Evolutionary conservation across 805 yeast genomes (phyloP).

Genomic region (Metahyphopichia silvanorum): DNA sequence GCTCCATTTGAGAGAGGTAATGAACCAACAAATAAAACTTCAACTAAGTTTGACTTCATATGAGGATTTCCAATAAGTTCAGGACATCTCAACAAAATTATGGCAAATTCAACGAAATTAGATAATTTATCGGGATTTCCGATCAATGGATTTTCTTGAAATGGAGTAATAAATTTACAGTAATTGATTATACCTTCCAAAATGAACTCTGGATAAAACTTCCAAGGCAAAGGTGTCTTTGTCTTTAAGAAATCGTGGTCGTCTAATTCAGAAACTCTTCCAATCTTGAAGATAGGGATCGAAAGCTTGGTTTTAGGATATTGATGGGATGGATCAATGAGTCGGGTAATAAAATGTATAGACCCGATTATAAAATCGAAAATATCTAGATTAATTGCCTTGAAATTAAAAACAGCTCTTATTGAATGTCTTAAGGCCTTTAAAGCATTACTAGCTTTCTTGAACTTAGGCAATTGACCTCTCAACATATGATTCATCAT

Average conservation of each 20-base stretch:
- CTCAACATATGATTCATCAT: constrained; percentile 17
- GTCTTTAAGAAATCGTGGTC: constrained; percentile 68
- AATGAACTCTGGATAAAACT: constrained; percentile 79
- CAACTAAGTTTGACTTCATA: constrained; percentile 80
- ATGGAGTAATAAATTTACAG: constrained; percentile 58
- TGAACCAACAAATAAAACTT: constrained; percentile 74
- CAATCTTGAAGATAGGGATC: constrained; percentile 55
- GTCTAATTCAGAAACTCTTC: constrained; percentile 65
- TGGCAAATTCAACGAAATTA: constrained; percentile 65
- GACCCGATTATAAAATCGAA: constrained; percentile 79
- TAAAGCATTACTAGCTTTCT: constrained; percentile 30
- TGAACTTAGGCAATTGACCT: constrained; percentile 48
- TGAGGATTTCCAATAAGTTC: constrained; percentile 90
- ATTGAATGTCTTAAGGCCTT: constrained; percentile 53
- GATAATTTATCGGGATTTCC: constrained; percentile 47
- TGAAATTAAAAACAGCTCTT: constrained; percentile 58
- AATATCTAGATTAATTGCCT: constrained; percentile 57
- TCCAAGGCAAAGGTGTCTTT: constrained; percentile 72
- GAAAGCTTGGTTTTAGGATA: constrained; percentile 52
- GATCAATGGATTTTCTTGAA: constrained; percentile 55
- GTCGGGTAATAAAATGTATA: constrained; percentile 64
- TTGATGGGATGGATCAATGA: constrained; percentile 67
- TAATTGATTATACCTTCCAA: constrained; percentile 80
- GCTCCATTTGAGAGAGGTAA: constrained; percentile 51
- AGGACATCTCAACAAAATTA: constrained; percentile 77